Percentiles rank a stretch among this genome's conserved stretches.
Evolutionary conservation across 2,329 filamentous ascomycete species (phyloP).

Genomic region (Lachnellula subtilissima): DNA sequence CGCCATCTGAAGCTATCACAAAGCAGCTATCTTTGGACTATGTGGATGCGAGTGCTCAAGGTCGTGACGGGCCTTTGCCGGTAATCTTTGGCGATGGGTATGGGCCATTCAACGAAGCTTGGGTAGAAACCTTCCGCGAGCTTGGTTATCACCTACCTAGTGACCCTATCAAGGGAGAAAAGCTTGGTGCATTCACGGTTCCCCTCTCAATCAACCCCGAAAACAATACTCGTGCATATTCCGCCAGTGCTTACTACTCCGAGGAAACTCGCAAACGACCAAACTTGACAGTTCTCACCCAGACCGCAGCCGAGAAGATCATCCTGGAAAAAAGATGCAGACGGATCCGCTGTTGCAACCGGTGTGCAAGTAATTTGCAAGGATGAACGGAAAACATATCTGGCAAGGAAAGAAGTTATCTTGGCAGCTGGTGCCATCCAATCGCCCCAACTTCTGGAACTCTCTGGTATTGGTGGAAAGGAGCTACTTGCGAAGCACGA

Average conservation of each 20-base stretch:
- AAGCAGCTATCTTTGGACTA: background rate
- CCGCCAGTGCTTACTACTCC: constrained; percentile 15
- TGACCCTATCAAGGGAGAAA: constrained; percentile 7
- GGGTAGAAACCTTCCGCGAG: constrained; percentile 6
- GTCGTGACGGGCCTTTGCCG: constrained; percentile 13
- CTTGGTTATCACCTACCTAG: constrained; percentile 2
- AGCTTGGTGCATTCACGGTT: constrained; percentile 1
- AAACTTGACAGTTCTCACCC: constrained; percentile 77
- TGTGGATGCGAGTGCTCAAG: constrained; percentile 5
- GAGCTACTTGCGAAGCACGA: constrained; percentile 34
- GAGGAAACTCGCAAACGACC: constrained; percentile 5
- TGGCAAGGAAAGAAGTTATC: constrained; percentile 40
- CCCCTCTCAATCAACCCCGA: background rate
- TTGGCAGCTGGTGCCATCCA: constrained; percentile 42
- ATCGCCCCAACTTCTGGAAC: constrained; percentile 42
- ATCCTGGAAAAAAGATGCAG: constrained; percentile 36
- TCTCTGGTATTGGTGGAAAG: constrained; percentile 39
- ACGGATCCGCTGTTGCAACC: constrained; percentile 3
- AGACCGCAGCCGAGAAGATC: constrained; percentile 76
- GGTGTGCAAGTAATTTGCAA: constrained; percentile 9
- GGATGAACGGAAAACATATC: constrained; percentile 14
- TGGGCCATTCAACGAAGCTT: constrained; percentile 7
- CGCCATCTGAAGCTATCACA: background rate
- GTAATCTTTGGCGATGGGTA: constrained; percentile 20
- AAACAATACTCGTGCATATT: constrained; percentile 4